phyloP scores from a whole-genome alignment of 169 alveolate genomes.

The Plasmodium vivax region DNA sequence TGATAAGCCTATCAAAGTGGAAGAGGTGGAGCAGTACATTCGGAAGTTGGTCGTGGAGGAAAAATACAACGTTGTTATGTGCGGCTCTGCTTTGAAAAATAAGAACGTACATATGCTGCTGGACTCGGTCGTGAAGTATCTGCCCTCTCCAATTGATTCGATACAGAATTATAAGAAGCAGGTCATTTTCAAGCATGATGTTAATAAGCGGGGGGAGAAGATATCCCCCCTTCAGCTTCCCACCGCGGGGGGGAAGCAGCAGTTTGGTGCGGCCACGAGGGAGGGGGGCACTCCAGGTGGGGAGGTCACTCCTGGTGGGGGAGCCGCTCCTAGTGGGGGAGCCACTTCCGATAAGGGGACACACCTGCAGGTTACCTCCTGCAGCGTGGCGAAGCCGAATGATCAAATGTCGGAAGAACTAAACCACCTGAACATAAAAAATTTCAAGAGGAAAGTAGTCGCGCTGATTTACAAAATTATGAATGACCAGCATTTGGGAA shows the following conservation, averaged over 20 bases:
- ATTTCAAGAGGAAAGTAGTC: constrained; percentile 58
- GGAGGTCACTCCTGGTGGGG: neutral
- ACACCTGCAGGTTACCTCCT: neutral
- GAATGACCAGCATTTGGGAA: constrained; percentile 83
- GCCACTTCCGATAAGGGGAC: neutral
- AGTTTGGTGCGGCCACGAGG: neutral
- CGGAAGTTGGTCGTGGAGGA: constrained; percentile 84
- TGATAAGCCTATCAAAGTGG: constrained; percentile 80
- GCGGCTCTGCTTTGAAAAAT: constrained; percentile 95
- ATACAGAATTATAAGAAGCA: constrained; percentile 64
- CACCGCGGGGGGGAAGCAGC: neutral
- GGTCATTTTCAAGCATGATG: constrained; percentile 43
- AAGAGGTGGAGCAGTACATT: constrained; percentile 84
- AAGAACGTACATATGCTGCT: constrained; percentile 82
- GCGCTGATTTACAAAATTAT: constrained; percentile 65
- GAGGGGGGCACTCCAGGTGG: neutral
- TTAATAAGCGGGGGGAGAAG: constrained; percentile 51
- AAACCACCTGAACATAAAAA: constrained; percentile 39
- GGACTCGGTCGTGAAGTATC: constrained; percentile 83
- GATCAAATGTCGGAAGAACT: constrained; percentile 50
- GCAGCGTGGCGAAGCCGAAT: neutral
- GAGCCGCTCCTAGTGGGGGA: neutral
- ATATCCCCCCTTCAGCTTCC: neutral
- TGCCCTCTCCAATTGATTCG: constrained; percentile 90
- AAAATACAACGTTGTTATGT: constrained; percentile 85